A percentile compares a stretch with the other conserved stretches of the same genome.
These are phyloP conservation scores for Casaregolazyma lundiana DNA, from an alignment of 1,139 yeast species.

Conservation along the genomic window DNA sequence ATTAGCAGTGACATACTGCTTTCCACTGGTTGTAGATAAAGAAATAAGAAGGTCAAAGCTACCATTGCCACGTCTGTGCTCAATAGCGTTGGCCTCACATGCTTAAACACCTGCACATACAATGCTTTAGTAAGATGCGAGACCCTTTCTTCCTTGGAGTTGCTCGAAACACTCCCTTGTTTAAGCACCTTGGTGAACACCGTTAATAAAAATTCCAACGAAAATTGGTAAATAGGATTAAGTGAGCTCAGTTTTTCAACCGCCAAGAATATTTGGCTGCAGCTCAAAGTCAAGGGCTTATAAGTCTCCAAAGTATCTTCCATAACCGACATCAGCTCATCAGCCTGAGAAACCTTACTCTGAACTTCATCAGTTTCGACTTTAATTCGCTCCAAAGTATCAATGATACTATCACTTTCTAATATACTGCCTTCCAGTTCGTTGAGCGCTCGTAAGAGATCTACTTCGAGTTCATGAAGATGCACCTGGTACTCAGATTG, in stretches of 20 bases:
- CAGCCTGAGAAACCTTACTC: slow-evolving; percentile 51
- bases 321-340: slow-evolving; percentile 49
- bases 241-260: slow-evolving; percentile 42
- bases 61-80: slow-evolving; percentile 20
- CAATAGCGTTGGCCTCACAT: slow-evolving; percentile 47
- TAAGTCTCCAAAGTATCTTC: slow-evolving; percentile 46
- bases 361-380: slow-evolving; percentile 55
- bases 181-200: slow-evolving; percentile 42
- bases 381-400: slow-evolving; percentile 62
- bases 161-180: background rate
- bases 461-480: slow-evolving; percentile 55
- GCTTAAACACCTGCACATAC: slow-evolving; percentile 45
- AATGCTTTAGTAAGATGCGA: slow-evolving; percentile 35
- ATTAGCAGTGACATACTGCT: background rate
- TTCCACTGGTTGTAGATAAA: background rate
- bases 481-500: slow-evolving; percentile 58
- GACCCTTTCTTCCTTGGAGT: slow-evolving; percentile 21
- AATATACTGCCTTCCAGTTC: slow-evolving; percentile 58
- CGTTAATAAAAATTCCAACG: slow-evolving; percentile 45
- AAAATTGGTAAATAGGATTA: slow-evolving; percentile 54
- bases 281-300: slow-evolving; percentile 50
- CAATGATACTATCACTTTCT: slow-evolving; percentile 59
- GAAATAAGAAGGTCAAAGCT: slow-evolving; percentile 2
- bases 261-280: slow-evolving; percentile 48
- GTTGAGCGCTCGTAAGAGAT: slow-evolving; percentile 55